Base-by-base conservation (phyloP, 805 yeast species). In the Sungouiella blattae region DNA sequence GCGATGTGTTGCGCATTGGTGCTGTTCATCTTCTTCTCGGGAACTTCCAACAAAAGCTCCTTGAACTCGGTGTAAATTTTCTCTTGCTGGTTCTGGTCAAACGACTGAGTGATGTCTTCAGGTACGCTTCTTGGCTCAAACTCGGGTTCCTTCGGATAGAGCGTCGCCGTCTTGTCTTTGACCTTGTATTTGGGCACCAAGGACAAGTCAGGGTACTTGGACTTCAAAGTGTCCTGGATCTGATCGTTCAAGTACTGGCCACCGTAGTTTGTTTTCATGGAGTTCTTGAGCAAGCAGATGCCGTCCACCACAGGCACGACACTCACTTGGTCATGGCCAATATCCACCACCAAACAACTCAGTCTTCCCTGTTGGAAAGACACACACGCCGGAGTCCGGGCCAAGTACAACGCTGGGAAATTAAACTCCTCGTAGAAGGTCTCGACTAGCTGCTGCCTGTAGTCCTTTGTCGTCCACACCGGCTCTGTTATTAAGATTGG, bases 291-390 rank as follows among this genome's bases (percentile, higher is more conserved):
- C 38, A 85, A 62, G 30, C 87, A 81, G 60, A 83, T 76, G 16
- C 94, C 95, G 60, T 83, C 95, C 40, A 81, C 78, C 14, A 84
- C 87, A 2, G 89, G 95, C 4, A 93, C 82, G 1, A 80, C 89
- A 41, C 87, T 78, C 13, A 75, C 68, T 2, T 80, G 64, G 53
- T 84, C 89, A 53, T 85, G 93, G 5, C 96, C 96, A 26, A 86
- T 62, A 57, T 87, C 95, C 26, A 87, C 91, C 26, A 87, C 87
- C 21, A 87, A 65, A 55, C 95, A 87, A 41, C 82, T 83, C 29
- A 95, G 88, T 55, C 94, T 73, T 3, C 95, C 96, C 44, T 84
- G 83, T 8, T 91, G 88, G 61, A 89, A 89, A 1, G 95, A 79
- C 1, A 84, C 80, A 62, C 95, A 83, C 0, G 94, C 82, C n/a